Percentiles rank a stretch among this genome's conserved stretches.
These are phyloP conservation scores for Terana coerulea DNA, from an alignment of 768 basidiomycete genomes.

Conservation along the genomic window DNA sequence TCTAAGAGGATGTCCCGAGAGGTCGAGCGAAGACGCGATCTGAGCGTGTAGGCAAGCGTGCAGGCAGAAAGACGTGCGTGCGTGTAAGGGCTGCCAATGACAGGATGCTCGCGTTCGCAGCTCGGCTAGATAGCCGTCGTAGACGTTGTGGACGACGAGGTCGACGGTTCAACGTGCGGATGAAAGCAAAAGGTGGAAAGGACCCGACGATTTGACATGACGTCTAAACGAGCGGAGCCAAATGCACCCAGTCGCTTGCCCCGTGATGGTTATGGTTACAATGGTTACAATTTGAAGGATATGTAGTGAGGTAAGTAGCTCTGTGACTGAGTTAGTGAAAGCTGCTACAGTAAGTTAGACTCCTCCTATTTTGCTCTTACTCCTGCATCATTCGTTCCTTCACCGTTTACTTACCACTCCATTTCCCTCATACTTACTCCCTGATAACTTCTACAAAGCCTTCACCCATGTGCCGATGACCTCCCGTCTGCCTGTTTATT, in stretches of 20 bases:
- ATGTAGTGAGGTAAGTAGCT: too few relatives aligned
- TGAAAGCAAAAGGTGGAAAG: neutral
- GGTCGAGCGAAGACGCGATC: too few relatives aligned
- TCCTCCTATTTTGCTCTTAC: too few relatives aligned
- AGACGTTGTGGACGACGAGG: neutral
- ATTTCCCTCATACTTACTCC: too few relatives aligned
- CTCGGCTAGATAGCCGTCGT: neutral
- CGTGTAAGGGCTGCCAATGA: constrained; percentile 3
- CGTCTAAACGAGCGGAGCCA: constrained; percentile 3
- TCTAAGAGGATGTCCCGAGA: neutral
- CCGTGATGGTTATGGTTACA: neutral
- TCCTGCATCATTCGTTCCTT: too few relatives aligned
- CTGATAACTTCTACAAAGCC: too few relatives aligned
- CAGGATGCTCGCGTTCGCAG: neutral
- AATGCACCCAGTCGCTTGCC: constrained; percentile 1
- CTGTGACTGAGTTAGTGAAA: too few relatives aligned
- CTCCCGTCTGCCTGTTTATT: constrained; percentile 1
- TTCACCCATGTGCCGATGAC: constrained; percentile 5
- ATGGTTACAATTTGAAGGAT: neutral
- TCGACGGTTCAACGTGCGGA: neutral
- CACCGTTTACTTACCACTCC: too few relatives aligned
- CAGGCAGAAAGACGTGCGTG: neutral
- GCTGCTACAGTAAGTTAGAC: too few relatives aligned
- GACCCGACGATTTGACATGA: constrained; percentile 4
- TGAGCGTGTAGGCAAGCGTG: neutral